phyloP scores from a whole-genome alignment of 495 filamentous ascomycete species.

The Emericellopsis terricola region DNA sequence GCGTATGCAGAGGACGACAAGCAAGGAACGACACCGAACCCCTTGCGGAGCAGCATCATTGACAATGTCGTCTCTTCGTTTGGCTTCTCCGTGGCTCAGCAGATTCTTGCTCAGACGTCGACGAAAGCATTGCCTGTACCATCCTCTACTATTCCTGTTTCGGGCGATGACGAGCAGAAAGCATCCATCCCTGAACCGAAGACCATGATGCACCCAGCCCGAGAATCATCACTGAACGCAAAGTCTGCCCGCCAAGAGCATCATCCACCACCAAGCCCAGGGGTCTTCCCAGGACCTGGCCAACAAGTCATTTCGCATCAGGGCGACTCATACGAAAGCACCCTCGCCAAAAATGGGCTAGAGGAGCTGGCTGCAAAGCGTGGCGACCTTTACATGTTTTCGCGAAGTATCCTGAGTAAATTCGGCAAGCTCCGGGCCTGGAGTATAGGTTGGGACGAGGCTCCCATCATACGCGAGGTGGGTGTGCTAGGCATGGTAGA shows the following conservation, averaged over 20 bases:
- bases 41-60: conserved; percentile 33
- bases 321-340: conserved; percentile 11
- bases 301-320: conserved; percentile 9
- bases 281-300: conserved; percentile 23
- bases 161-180: conserved; percentile 28
- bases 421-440: conserved; percentile 58
- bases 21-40: conserved; percentile 10
- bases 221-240: conserved; percentile 30
- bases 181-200: conserved; percentile 39
- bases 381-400: conserved; percentile 66
- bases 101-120: conserved; percentile 59
- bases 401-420: conserved; percentile 57
- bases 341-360: conserved; percentile 41
- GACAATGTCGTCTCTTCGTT: conserved; percentile 76
- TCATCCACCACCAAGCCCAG: conserved; percentile 23
- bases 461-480: conserved; percentile 36
- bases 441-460: conserved; percentile 55
- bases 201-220: conserved; percentile 42
- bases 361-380: conserved; percentile 70
- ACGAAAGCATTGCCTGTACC: conserved; percentile 50
- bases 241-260: conserved; percentile 7
- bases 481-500: conserved; percentile 34
- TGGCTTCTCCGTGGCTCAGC: conserved; percentile 60
- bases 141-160: conserved; percentile 31
- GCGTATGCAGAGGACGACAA: conserved; percentile 16